These are phyloP conservation scores for Penicillium sp. DNA, from an alignment of 2,329 filamentous ascomycete genomes.

Conservation along the genomic window DNA sequence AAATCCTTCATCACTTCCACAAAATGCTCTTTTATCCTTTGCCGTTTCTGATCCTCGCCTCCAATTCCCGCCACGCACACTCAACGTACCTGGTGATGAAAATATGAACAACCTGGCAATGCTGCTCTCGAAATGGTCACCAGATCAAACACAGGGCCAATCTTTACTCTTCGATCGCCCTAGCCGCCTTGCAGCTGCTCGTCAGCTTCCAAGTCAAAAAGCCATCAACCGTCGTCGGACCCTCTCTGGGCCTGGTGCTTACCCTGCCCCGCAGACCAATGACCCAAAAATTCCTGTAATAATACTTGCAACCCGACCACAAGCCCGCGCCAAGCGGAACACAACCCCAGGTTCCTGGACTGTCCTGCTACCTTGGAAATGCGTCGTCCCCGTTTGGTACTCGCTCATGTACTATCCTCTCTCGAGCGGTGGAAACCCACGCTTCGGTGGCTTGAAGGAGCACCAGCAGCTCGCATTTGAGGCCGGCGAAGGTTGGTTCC, in stretches of 20 bases:
- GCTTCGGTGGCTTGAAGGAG: constrained; percentile 80
- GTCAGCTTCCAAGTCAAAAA: constrained; percentile 70
- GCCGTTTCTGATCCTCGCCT: constrained; percentile 76
- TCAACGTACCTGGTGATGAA: constrained; percentile 42
- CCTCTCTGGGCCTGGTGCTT: constrained; percentile 60
- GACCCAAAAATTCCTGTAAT: constrained; percentile 79
- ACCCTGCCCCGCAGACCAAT: constrained; percentile 54
- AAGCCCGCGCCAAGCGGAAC: constrained; percentile 35
- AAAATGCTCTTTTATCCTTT: constrained; percentile 69
- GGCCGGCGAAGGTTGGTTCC: constrained; percentile 75
- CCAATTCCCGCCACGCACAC: constrained; percentile 66
- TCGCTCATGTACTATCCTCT: constrained; percentile 78
- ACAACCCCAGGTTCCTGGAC: constrained; percentile 72
- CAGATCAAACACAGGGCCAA: constrained; percentile 53
- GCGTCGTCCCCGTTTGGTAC: constrained; percentile 81
- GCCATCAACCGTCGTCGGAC: constrained; percentile 75
- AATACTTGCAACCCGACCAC: constrained; percentile 60
- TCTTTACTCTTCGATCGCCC: constrained; percentile 67
- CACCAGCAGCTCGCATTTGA: constrained; percentile 79
- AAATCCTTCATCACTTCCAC: constrained; percentile 68
- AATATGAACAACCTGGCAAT: constrained; percentile 53
- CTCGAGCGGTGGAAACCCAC: constrained; percentile 73
- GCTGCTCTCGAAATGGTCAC: constrained; percentile 65
- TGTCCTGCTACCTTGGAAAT: constrained; percentile 85
- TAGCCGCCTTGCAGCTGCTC: constrained; percentile 62